These are phyloP conservation scores for Lodderomyces parapsilosis DNA, from an alignment of 1,139 yeast genomes.

Conservation along the genomic window DNA sequence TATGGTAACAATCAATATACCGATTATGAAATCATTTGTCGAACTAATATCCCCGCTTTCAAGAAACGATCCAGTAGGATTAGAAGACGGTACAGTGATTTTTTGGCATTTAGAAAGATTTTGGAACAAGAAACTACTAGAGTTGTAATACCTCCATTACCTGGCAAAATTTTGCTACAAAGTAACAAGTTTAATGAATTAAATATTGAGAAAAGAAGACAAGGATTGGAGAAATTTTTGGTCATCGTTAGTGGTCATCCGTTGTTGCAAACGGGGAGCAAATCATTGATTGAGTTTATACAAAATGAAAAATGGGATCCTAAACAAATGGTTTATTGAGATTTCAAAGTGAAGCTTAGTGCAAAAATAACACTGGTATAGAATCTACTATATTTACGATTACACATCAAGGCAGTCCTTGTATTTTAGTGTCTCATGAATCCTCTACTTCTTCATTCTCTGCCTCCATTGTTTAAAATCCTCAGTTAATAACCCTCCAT, in stretches of 20 bases:
- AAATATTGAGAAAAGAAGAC: slow-evolving; percentile 79
- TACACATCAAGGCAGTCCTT: too few relatives aligned
- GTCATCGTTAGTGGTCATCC: slow-evolving; percentile 91
- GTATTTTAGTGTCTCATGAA: too few relatives aligned
- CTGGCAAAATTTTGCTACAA: slow-evolving; percentile 76
- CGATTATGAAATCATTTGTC: slow-evolving; percentile 86
- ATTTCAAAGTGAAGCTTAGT: too few relatives aligned
- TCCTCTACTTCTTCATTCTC: not conserved
- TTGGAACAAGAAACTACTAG: slow-evolving; percentile 73
- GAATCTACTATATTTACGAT: too few relatives aligned
- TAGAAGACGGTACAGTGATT: slow-evolving; percentile 87
- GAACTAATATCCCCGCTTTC: slow-evolving; percentile 87
- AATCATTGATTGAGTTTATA: slow-evolving; percentile 75
- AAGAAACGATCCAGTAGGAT: slow-evolving; percentile 64
- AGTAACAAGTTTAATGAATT: slow-evolving; percentile 77
- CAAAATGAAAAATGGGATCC: slow-evolving; percentile 85
- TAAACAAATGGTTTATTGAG: slow-evolving; percentile 13
- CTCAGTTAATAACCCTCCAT: slow-evolving; percentile 45
- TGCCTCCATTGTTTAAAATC: slow-evolving; percentile 67
- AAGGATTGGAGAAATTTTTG: slow-evolving; percentile 80
- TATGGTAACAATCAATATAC: slow-evolving; percentile 70
- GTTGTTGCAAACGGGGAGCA: slow-evolving; percentile 84
- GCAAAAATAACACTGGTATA: too few relatives aligned
- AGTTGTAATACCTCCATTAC: slow-evolving; percentile 83
- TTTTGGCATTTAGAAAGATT: slow-evolving; percentile 74